phyloP scores from a whole-genome alignment of 148 eudicot species.

The Fagopyrum tataricum region DNA sequence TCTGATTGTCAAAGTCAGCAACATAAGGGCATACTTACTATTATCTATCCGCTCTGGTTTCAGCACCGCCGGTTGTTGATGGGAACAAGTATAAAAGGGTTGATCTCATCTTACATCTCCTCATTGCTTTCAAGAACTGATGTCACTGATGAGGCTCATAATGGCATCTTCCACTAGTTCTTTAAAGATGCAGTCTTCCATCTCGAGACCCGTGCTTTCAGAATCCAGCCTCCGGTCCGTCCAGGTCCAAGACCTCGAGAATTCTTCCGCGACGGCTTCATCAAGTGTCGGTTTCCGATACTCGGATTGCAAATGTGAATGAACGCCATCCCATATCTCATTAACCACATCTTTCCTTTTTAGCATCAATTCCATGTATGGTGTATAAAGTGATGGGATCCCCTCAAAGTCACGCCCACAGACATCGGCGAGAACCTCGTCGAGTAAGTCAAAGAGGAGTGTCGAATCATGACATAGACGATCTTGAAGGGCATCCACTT shows the following conservation, averaged over 20 bases:
- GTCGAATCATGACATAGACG: conserved; percentile 61
- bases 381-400: conserved; percentile 33
- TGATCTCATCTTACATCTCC: not conserved
- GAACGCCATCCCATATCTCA: conserved; percentile 72
- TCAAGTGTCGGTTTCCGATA: conserved; percentile 43
- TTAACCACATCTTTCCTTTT: conserved; percentile 51
- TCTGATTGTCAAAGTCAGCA: conserved; percentile 6
- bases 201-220: conserved; percentile 35
- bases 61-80: not conserved
- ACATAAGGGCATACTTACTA: not conserved
- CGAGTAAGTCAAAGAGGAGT: conserved; percentile 77
- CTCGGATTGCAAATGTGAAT: conserved; percentile 36
- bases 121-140: not conserved
- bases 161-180: conserved; percentile 53
- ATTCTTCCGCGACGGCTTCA: conserved; percentile 47
- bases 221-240: conserved; percentile 42
- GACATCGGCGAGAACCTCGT: conserved; percentile 57
- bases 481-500: conserved; percentile 71
- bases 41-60: not conserved
- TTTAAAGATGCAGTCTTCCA: conserved; percentile 58
- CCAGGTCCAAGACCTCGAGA: conserved; percentile 41
- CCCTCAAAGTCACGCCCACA: conserved; percentile 50
- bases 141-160: conserved; percentile 21
- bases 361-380: conserved; percentile 28
- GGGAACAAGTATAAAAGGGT: not conserved